Evolutionary conservation across 768 basidiomycete genomes (phyloP).

Genomic region (Pleurotus tuoliensis): DNA sequence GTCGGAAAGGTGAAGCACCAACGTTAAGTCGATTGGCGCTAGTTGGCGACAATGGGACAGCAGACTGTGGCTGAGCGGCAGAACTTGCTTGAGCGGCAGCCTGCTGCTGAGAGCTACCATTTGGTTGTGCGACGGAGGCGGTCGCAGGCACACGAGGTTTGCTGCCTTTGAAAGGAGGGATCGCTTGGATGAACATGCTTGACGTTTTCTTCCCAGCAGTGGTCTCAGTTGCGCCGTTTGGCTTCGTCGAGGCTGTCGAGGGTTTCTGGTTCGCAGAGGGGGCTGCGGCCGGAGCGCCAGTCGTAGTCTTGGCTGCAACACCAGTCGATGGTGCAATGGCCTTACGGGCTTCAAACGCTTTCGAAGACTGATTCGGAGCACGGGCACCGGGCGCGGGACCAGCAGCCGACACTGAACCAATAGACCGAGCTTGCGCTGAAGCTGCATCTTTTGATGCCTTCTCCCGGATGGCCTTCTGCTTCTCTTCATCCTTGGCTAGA

Average conservation of each 20-base stretch:
- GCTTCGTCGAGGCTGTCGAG: conserved; percentile 22
- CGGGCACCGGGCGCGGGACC: conserved; percentile 27
- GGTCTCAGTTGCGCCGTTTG: conserved; percentile 26
- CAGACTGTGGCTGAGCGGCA: conserved; percentile 11
- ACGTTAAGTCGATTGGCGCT: conserved; percentile 71
- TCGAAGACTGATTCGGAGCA: conserved; percentile 8
- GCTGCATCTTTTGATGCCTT: conserved; percentile 68
- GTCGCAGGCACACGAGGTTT: conserved; percentile 35
- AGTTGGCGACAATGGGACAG: conserved; percentile 48
- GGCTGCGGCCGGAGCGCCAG: conserved; percentile 19
- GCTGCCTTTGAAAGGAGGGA: conserved; percentile 84
- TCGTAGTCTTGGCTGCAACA: conserved; percentile 21
- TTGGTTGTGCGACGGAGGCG: conserved; percentile 22
- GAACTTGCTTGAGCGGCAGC: conserved; percentile 9
- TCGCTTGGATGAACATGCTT: conserved; percentile 81
- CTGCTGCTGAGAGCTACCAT: conserved; percentile 14
- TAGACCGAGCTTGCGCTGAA: conserved; percentile 64
- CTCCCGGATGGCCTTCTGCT: conserved; percentile 78
- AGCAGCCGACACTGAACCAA: conserved; percentile 54
- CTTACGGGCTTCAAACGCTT: conserved; percentile 12
- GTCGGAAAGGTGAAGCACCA: conserved; percentile 88
- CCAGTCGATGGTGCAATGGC: conserved; percentile 15
- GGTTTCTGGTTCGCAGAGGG: conserved; percentile 24
- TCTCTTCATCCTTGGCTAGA: conserved; percentile 90
- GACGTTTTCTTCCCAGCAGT: conserved; percentile 44